These are phyloP conservation scores for Eremomyces bilateralis DNA, from an alignment of 495 filamentous ascomycete genomes.

Conservation along the genomic window DNA sequence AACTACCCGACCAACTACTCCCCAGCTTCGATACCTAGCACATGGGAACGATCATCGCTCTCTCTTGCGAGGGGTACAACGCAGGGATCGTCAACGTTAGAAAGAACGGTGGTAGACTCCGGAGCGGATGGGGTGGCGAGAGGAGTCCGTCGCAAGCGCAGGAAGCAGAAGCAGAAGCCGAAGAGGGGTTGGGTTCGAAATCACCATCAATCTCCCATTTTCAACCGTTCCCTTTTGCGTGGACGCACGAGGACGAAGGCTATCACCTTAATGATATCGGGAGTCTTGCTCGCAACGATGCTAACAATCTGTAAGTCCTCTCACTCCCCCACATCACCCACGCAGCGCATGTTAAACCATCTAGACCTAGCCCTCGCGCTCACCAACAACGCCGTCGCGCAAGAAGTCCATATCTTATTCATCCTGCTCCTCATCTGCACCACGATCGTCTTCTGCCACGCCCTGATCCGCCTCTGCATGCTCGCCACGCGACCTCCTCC, in stretches of 20 bases:
- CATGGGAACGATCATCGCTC: too few species aligned
- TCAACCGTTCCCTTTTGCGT: too few species aligned
- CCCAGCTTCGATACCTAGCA: too few species aligned
- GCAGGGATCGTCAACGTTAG: too few species aligned
- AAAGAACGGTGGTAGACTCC: too few species aligned
- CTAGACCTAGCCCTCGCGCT: constrained; percentile 49
- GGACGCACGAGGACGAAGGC: background rate
- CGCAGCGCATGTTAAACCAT: background rate
- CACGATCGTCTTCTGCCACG: constrained; percentile 62
- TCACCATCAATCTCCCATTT: too few species aligned
- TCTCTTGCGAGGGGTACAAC: too few species aligned
- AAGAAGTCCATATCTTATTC: constrained; percentile 51
- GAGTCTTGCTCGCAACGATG: background rate
- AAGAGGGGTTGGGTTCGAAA: background rate
- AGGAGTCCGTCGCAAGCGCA: background rate
- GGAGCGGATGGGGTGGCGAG: constrained; percentile 1
- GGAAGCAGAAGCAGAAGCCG: background rate
- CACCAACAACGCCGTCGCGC: constrained; percentile 27
- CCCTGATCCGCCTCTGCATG: constrained; percentile 50
- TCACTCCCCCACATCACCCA: background rate
- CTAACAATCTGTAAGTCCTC: background rate
- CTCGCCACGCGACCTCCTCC: constrained; percentile 17
- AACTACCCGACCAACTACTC: too few species aligned
- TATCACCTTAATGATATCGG: background rate
- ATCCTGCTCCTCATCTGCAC: constrained; percentile 51